Conservation (phyloP, 2,329 filamentous ascomycete species). For the Xylariaceae sp. region DNA sequence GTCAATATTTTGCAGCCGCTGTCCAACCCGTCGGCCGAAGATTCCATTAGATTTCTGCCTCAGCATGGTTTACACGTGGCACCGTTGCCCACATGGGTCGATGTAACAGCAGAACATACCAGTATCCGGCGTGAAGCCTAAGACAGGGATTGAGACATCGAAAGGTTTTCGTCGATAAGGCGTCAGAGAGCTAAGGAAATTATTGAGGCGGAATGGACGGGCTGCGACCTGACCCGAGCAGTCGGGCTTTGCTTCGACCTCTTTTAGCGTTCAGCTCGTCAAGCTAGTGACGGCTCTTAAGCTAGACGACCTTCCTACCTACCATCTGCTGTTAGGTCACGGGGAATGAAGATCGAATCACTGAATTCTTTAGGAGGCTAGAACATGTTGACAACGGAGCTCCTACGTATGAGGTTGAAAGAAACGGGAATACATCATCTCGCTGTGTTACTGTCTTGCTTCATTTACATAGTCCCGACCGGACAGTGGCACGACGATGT, state of each 20-base stretch:
- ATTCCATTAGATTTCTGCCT: slow-evolving; percentile 6
- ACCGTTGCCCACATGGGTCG: slow-evolving; percentile 16
- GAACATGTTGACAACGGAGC: not conserved
- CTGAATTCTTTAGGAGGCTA: not conserved
- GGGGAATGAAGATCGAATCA: not conserved
- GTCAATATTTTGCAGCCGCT: slow-evolving; percentile 17
- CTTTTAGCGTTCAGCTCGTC: not conserved
- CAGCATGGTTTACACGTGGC: slow-evolving; percentile 26
- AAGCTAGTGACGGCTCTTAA: not conserved
- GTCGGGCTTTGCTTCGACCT: not conserved
- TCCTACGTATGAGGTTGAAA: not conserved
- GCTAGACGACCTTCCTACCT: not conserved
- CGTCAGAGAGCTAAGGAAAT: not conserved
- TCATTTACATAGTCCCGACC: slow-evolving; percentile 16
- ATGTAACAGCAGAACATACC: slow-evolving; percentile 5
- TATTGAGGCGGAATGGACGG: not conserved
- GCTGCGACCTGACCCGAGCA: not conserved
- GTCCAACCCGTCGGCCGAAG: slow-evolving; percentile 18
- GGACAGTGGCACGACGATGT: not conserved
- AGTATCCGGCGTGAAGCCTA: slow-evolving; percentile 4
- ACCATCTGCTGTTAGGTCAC: not conserved
- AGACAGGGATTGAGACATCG: slow-evolving; percentile 33
- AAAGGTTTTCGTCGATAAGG: slow-evolving; percentile 14
- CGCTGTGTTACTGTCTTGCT: slow-evolving; percentile 23
- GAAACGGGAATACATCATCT: not conserved